These are phyloP conservation scores for Uncinocarpus reesii DNA, from an alignment of 2,329 filamentous ascomycete genomes.

Conservation along the genomic window DNA sequence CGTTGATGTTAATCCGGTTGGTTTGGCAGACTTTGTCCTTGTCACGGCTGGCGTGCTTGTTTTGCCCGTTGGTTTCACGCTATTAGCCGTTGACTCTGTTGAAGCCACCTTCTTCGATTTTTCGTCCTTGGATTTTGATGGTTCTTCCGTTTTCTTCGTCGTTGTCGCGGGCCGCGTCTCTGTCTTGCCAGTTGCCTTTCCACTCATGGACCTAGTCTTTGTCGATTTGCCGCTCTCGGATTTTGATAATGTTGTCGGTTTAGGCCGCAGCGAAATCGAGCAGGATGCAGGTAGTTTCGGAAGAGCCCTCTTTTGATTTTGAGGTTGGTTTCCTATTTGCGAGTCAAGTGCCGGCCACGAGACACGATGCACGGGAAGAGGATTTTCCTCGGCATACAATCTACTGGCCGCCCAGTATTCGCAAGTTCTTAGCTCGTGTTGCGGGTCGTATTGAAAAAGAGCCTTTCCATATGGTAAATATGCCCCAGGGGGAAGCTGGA, in stretches of 20 bases:
- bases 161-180: too few relatives aligned
- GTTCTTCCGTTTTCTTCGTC: too few relatives aligned
- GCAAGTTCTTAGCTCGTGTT: background rate
- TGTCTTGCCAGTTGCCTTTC: too few relatives aligned
- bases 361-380: background rate
- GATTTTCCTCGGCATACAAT: background rate
- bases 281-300: background rate
- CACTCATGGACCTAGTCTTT: too few relatives aligned
- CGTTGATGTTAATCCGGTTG: too few relatives aligned
- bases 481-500: background rate
- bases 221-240: too few relatives aligned
- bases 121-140: too few relatives aligned
- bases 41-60: too few relatives aligned
- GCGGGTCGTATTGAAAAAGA: constrained; percentile 7
- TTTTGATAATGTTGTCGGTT: background rate
- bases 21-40: too few relatives aligned
- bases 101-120: too few relatives aligned
- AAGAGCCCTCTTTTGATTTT: background rate
- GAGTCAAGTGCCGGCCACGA: background rate
- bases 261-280: background rate
- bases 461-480: background rate
- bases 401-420: background rate
- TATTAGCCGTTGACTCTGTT: too few relatives aligned
- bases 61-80: too few relatives aligned
- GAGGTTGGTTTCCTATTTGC: background rate